A percentile compares a stretch with the other conserved stretches of the same genome.
Evolutionary conservation across 2,329 filamentous ascomycete species (phyloP).

Genomic region (Ophiocordyceps polyrhachis-furcata): DNA sequence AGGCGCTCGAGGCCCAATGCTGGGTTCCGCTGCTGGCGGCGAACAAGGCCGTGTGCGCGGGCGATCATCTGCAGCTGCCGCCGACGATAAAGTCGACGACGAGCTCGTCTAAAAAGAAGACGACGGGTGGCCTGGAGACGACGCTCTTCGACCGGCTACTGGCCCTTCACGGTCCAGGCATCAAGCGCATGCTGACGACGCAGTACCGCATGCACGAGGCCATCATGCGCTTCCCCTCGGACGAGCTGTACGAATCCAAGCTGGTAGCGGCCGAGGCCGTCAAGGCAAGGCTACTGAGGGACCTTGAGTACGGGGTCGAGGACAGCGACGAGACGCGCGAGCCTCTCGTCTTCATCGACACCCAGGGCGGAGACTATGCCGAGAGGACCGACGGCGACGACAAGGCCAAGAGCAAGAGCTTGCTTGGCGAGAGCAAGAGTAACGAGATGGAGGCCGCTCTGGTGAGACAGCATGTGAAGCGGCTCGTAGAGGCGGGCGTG

Average conservation of each 20-base stretch:
- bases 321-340: slow-evolving; percentile 75
- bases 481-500: slow-evolving; percentile 63
- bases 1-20: slow-evolving; percentile 89
- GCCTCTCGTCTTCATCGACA: slow-evolving; percentile 86
- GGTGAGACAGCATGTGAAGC: slow-evolving; percentile 58
- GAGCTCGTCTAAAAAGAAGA: slow-evolving; percentile 19
- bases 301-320: slow-evolving; percentile 58
- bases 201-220: slow-evolving; percentile 96
- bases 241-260: slow-evolving; percentile 67
- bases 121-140: slow-evolving; percentile 52
- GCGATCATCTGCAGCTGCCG: slow-evolving; percentile 84
- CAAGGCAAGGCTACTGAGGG: slow-evolving; percentile 52
- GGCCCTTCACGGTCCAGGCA: slow-evolving; percentile 55
- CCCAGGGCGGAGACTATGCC: slow-evolving; percentile 81
- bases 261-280: slow-evolving; percentile 69
- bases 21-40: slow-evolving; percentile 79
- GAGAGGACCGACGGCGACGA: slow-evolving; percentile 57
- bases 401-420: slow-evolving; percentile 21
- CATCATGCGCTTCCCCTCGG: slow-evolving; percentile 89
- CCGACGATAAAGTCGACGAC: slow-evolving; percentile 80
- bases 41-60: slow-evolving; percentile 73
- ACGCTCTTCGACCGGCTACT: slow-evolving; percentile 86
- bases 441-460: slow-evolving; percentile 80
- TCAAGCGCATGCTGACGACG: slow-evolving; percentile 90
- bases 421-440: slow-evolving; percentile 53